A percentile compares a stretch with the other conserved stretches of the same genome.
These are phyloP conservation scores for Babesia ovata DNA, from an alignment of 169 alveolate species.

Conservation along the genomic window DNA sequence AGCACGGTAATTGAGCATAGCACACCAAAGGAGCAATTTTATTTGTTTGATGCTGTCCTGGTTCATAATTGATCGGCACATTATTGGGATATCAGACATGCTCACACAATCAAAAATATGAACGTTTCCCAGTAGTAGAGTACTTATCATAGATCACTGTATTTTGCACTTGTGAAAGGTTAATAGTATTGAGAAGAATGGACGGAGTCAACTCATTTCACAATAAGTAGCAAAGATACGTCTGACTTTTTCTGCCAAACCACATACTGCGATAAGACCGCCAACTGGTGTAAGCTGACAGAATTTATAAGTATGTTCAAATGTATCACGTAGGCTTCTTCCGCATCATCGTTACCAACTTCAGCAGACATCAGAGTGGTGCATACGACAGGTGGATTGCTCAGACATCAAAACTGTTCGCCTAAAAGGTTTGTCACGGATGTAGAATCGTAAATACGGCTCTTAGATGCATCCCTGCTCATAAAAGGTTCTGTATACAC, in stretches of 20 bases:
- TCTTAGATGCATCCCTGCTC: constrained; percentile 35
- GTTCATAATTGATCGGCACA: constrained; percentile 7
- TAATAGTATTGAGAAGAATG: constrained; percentile 16
- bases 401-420: background rate
- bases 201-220: constrained; percentile 3
- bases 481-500: constrained; percentile 31
- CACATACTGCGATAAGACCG: constrained; percentile 38
- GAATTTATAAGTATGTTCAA: constrained; percentile 21
- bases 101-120: constrained; percentile 22
- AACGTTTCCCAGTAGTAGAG: constrained; percentile 1
- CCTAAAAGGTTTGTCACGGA: constrained; percentile 22
- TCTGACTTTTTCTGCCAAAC: constrained; percentile 15
- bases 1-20: constrained; percentile 15
- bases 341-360: constrained; percentile 20
- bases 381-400: constrained; percentile 4
- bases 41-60: constrained; percentile 25
- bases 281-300: constrained; percentile 54
- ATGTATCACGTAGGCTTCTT: constrained; percentile 21
- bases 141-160: constrained; percentile 34
- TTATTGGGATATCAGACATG: constrained; percentile 13
- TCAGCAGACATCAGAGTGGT: background rate
- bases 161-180: constrained; percentile 29
- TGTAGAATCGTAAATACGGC: constrained; percentile 32
- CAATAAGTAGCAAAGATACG: background rate
- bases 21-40: background rate